Evolutionary conservation across 1,284 basidiomycete species (phyloP), one percentile per base, ranked within the genome.

Genomic region (Sphaerobolus stellatus): DNA sequence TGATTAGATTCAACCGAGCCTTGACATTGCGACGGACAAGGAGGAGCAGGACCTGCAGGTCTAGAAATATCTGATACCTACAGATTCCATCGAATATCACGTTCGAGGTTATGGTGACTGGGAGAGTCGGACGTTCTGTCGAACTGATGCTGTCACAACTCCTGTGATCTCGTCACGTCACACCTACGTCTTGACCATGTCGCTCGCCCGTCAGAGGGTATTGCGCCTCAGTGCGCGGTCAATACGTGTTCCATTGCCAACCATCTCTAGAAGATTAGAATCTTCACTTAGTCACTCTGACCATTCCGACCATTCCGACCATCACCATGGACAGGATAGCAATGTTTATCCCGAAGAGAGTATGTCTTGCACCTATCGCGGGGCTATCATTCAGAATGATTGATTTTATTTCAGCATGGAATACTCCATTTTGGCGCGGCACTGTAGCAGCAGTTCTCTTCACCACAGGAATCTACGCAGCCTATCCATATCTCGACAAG

Each of bases 351-450:
- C 77, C 27, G 71, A 74, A 58, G 86, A 89, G 80, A 78, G 86
- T 84, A 57, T 55, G 77, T 61, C 7, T 45, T 14, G 25, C 30
- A 47, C 48, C 38, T 18, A 20, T 52, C 34, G 20, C 47, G 25
- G 11, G 33, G 34, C 30, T 52, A n/a, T n/a, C 51, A 48, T 52
- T 30, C 31, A 51, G 51, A n/a, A 33, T 54, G 41, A 43, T 56
- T 28, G 27, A 36, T 43, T 54, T 50, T 49, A 13, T 25, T 33
- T 52, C 56, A 48, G 88, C 77, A 29, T 88, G 89, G 65, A 70
- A 71, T 28, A 79, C 78, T 24, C 72, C 81, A 25, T 78, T 83
- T 60, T 89, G 86, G 88, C 72, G 81, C 36, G 82, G 81, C 56
- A 76, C 79, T 6, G 59, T 83, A 27, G 56, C 85, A 18, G 66